Evolutionary conservation across 2,329 filamentous ascomycete genomes (phyloP).

Genomic region (Fusarium domesticum): DNA sequence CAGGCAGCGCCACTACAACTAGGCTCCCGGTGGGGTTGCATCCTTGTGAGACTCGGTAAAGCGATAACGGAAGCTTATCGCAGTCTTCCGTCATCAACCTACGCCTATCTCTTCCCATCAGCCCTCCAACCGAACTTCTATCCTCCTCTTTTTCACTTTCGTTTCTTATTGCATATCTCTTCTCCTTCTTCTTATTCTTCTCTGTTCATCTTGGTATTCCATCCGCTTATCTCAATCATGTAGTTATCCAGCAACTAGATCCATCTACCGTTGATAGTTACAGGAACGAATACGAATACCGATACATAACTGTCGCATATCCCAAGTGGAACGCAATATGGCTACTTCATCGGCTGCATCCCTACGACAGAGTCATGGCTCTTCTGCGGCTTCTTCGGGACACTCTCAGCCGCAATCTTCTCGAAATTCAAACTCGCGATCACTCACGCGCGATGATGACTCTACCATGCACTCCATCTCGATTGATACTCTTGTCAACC

Average conservation of each 20-base stretch:
- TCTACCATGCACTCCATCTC: constrained; percentile 25
- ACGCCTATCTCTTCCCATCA: constrained; percentile 9
- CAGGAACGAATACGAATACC: no score
- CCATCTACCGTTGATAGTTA: no score
- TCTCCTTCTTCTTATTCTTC: background rate
- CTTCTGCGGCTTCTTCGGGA: constrained; percentile 36
- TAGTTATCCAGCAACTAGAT: constrained; percentile 15
- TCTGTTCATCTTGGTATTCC: background rate
- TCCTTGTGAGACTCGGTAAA: background rate
- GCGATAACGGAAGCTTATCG: background rate
- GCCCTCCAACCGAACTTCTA: constrained; percentile 8
- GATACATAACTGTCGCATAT: no score
- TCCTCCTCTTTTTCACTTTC: constrained; percentile 4
- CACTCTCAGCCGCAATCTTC: constrained; percentile 30
- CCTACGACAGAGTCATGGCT: constrained; percentile 37
- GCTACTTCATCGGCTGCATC: constrained; percentile 36
- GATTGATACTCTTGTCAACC: constrained; percentile 76
- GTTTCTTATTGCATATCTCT: background rate
- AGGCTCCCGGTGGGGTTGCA: background rate
- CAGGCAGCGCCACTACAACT: background rate
- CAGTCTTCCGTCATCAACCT: background rate
- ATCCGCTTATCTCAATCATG: constrained; percentile 17
- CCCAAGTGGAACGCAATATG: constrained; percentile 25
- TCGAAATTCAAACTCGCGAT: constrained; percentile 22
- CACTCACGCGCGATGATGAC: constrained; percentile 19